These are phyloP conservation scores for Rhizopogon rudus DNA, from an alignment of 768 basidiomycete genomes.

Conservation along the genomic window DNA sequence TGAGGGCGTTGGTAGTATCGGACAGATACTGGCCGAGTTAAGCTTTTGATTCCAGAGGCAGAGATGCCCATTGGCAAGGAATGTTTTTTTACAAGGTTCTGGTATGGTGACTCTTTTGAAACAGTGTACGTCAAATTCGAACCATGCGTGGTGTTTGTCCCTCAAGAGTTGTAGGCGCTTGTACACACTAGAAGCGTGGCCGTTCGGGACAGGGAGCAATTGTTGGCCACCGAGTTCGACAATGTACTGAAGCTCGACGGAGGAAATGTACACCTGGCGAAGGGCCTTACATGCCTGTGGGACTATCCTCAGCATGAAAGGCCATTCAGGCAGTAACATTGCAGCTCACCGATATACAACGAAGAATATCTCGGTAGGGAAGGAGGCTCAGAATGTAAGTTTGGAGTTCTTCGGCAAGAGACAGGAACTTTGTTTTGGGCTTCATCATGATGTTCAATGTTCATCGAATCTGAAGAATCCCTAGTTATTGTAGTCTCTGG, in stretches of 20 bases:
- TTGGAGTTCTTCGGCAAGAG: no score
- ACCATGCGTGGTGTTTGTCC: neutral
- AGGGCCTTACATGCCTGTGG: neutral
- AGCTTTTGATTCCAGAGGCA: neutral
- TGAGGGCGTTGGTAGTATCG: neutral
- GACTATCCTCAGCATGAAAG: neutral
- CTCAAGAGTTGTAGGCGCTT: slow-evolving; percentile 1
- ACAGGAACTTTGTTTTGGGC: no score
- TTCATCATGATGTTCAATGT: no score
- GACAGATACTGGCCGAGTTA: neutral
- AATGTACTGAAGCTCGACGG: slow-evolving; percentile 1
- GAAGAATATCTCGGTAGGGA: no score
- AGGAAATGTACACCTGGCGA: neutral
- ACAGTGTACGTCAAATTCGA: neutral
- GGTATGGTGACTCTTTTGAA: neutral
- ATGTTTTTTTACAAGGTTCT: neutral
- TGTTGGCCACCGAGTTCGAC: slow-evolving; percentile 2
- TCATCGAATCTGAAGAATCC: no score
- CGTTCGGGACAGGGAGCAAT: neutral
- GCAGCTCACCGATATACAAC: neutral
- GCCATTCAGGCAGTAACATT: no score
- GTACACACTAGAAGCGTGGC: neutral
- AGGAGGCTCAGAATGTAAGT: no score
- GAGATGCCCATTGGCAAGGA: neutral
- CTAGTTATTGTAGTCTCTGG: no score